Percentiles rank a stretch among this genome's conserved stretches.
Evolutionary conservation across 75 land plant genomes (phyloP).

Genomic region (Larix kaempferi): DNA sequence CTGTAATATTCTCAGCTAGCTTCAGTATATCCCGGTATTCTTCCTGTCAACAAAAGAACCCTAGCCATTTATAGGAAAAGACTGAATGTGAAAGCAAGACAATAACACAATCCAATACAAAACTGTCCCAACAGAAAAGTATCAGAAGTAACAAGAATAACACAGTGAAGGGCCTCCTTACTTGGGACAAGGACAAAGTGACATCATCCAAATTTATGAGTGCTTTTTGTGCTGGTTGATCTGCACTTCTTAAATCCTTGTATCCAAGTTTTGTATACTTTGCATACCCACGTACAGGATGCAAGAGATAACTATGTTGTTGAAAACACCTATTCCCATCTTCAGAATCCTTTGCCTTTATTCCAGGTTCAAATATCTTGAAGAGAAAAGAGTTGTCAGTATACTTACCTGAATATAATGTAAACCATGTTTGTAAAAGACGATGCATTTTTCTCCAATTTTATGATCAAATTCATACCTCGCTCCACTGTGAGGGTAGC

Average conservation of each 20-base stretch:
- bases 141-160: background rate
- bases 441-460: background rate
- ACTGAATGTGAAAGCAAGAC: background rate
- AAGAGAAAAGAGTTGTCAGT: background rate
- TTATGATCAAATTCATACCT: conserved; percentile 38
- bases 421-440: background rate
- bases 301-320: conserved; percentile 68
- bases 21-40: conserved; percentile 86
- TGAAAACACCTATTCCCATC: conserved; percentile 15
- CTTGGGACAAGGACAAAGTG: conserved; percentile 90
- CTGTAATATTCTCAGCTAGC: conserved; percentile 86
- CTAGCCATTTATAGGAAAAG: background rate
- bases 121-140: background rate
- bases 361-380: conserved; percentile 78
- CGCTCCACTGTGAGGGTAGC: conserved; percentile 81
- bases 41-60: conserved; percentile 44
- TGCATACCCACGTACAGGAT: conserved; percentile 92
- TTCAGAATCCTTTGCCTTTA: conserved; percentile 30
- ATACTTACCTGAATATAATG: background rate
- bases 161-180: conserved; percentile 12
- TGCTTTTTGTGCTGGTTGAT: conserved; percentile 75
- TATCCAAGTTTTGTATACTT: conserved; percentile 63
- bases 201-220: conserved; percentile 88
- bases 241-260: conserved; percentile 40
- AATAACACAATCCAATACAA: conserved; percentile 1